These are phyloP conservation scores for Graphiopsis chlorocephala DNA, from an alignment of 2,329 filamentous ascomycete genomes.

Conservation along the genomic window DNA sequence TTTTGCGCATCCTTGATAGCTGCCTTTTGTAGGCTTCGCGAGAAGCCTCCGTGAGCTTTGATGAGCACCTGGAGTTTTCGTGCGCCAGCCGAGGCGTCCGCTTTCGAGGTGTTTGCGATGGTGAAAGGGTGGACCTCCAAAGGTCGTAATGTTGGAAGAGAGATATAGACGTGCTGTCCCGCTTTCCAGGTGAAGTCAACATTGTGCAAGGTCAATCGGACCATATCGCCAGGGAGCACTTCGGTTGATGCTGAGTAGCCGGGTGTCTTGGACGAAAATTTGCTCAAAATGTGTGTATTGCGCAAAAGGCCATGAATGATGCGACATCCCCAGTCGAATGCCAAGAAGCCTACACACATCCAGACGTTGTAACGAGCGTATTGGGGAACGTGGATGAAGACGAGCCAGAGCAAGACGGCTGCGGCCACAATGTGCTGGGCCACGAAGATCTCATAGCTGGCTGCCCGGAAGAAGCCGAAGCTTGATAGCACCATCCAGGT, in stretches of 20 bases:
- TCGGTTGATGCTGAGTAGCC: constrained; percentile 29
- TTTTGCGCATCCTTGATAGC: constrained; percentile 18
- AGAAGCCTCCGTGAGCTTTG: constrained; percentile 32
- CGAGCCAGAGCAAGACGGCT: constrained; percentile 46
- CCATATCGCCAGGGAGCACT: constrained; percentile 54
- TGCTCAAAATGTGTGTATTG: constrained; percentile 27
- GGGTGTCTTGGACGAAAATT: constrained; percentile 10
- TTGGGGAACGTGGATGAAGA: constrained; percentile 49
- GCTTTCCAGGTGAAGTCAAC: constrained; percentile 58
- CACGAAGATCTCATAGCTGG: constrained; percentile 55
- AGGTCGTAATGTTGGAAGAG: constrained; percentile 52
- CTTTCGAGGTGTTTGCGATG: constrained; percentile 38
- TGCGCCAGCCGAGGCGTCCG: constrained; percentile 53
- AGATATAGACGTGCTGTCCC: constrained; percentile 63
- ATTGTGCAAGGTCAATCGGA: constrained; percentile 55
- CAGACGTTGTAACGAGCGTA: constrained; percentile 32
- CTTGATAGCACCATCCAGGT: constrained; percentile 53
- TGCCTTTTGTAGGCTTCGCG: constrained; percentile 26
- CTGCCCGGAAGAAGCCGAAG: constrained; percentile 47
- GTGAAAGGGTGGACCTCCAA: constrained; percentile 65
- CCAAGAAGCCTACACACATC: constrained; percentile 30
- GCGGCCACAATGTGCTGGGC: constrained; percentile 54
- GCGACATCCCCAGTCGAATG: constrained; percentile 31
- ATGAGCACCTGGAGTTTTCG: constrained; percentile 26
- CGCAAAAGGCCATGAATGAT: constrained; percentile 27